Percentiles rank a stretch among this genome's conserved stretches.
Evolutionary conservation across 306 rosid species (phyloP).

Genomic region (Betula pendula): DNA sequence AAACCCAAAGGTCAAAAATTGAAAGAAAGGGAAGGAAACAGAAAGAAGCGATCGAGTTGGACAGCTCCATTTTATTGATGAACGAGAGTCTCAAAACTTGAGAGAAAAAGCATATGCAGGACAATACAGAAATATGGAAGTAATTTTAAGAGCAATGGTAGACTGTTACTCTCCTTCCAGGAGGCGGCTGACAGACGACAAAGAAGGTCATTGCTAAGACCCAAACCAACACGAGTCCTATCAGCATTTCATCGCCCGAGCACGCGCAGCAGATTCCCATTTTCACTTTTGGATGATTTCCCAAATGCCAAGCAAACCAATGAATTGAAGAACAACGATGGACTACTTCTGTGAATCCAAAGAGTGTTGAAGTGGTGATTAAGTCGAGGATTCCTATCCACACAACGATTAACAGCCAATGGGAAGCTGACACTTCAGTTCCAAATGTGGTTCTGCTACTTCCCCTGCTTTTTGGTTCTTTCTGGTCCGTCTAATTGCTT

Average conservation of each 20-base stretch:
- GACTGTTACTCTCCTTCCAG: slow-evolving; percentile 33
- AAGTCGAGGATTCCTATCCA: slow-evolving; percentile 8
- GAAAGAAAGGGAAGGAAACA: not conserved
- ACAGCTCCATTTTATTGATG: not conserved
- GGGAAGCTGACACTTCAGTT: slow-evolving; percentile 8
- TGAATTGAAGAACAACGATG: slow-evolving; percentile 8
- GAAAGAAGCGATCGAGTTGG: not conserved
- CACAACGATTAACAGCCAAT: slow-evolving; percentile 2
- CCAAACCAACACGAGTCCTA: slow-evolving; percentile 36
- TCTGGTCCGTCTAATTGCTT: slow-evolving; percentile 2
- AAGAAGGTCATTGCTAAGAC: slow-evolving; percentile 45
- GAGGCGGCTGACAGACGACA: slow-evolving; percentile 27
- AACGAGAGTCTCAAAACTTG: not conserved
- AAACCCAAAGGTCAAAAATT: not conserved
- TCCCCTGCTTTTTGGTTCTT: not conserved
- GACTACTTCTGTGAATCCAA: not conserved
- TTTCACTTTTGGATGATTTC: not conserved
- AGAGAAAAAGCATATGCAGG: not conserved
- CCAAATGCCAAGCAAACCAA: not conserved
- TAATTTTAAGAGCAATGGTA: slow-evolving; percentile 32
- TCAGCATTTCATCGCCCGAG: slow-evolving; percentile 1
- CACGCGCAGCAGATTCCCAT: slow-evolving; percentile 20
- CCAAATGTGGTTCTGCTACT: not conserved
- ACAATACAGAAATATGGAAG: not conserved
- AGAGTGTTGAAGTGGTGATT: not conserved